Base-by-base conservation (phyloP, 352 stramenopile species). In the Phytophthora cactorum region DNA sequence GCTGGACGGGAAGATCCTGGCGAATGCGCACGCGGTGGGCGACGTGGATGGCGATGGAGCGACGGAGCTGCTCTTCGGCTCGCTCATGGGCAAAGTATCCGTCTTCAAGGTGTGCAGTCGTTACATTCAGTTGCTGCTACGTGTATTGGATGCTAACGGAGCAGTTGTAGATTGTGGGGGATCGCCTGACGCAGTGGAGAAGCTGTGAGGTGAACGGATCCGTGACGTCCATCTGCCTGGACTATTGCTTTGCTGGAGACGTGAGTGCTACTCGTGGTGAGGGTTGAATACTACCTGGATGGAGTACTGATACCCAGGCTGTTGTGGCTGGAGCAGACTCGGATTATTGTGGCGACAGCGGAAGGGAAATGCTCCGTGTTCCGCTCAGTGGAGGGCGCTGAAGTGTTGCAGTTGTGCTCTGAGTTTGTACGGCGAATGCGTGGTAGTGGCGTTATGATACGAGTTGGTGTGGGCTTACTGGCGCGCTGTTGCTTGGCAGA, bases 281-380 rank as follows among this genome's bases (percentile, higher is more conserved):
- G 17, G 49, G 29, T 11, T 29, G 28, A 25, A 29, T 60, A 17
- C 17, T 17, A 32, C 4, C 3, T 9, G n/a, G 38, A 17, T 14
- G 25, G 22, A 47, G 38, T 12, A 45, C 38, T 34, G 5, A 27
- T 44, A 46, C 44, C 5, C 22, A 17, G 8, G 9, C 29, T 36
- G 29, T 25, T 27, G 0, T 55, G 34, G 8, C 15, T 31, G 25
- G 15, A 36, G 27, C 34, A 92, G 83, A 78, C 74, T 36, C 80
- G 80, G 1, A 70, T 95, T 34, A 84, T 95, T 60, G 87, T 91
- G n/a, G 75, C 83, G 44, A 95, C 85, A 11, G 79, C 84, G 2
- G 87, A 93, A 63, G 85, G 85, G 9, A 68, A 57, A 32, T 93
- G 87, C 66, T 87, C 70, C 38, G 78, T 93, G 7, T 89, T 93